Evolutionary conservation across 441 rosid species (phyloP), one percentile per base, ranked within the genome.

Genomic region (Erysimum pusillum): DNA sequence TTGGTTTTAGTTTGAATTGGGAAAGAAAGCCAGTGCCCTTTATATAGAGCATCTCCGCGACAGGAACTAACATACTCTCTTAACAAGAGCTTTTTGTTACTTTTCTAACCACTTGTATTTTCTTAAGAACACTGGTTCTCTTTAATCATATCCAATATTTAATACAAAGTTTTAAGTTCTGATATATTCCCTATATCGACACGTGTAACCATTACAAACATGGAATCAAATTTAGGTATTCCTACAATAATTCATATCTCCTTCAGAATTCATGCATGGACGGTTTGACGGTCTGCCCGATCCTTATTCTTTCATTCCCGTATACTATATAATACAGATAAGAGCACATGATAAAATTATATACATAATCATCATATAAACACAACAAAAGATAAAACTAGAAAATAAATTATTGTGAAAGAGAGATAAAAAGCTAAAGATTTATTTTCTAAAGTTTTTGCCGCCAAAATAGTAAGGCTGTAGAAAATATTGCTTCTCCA

Each of bases 201-300:
- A 70, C 80, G 65, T 70, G 76, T 63, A 46, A 54, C 7, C 67
- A 63, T 63, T 10, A 17, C 11, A 69, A 63, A 4, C 44, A 63
- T 9, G 35, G 51, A 56, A 70, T 63, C 53, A 17, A 18, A 51
- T 12, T 28, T 3, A 28, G 31, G 31, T 28, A 28, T 2, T 28
- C 4, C 31, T 3, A 35, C 38, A 35, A 35, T 35, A 35, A 12
- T 41, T 36, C 34, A 41, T 22, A 62, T 36, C 41, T 25, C 31
- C 61, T 61, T 51, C n/a, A 15, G 44, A 17, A 25, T 25, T 25
- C 28, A 25, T 25, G 57, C 17, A 4, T 75, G 73, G 79, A 20
- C 79, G 63, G 63, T 34, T 38, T 60, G 79, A 60, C 63, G 56
- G 63, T 68, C 57, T 64, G 1, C 36, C 11, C 22, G 7, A 59